A percentile compares a stretch with the other conserved stretches of the same genome.
Evolutionary conservation across 352 stramenopile genomes (phyloP).

Genomic region (Globisporangium mamillatum): DNA sequence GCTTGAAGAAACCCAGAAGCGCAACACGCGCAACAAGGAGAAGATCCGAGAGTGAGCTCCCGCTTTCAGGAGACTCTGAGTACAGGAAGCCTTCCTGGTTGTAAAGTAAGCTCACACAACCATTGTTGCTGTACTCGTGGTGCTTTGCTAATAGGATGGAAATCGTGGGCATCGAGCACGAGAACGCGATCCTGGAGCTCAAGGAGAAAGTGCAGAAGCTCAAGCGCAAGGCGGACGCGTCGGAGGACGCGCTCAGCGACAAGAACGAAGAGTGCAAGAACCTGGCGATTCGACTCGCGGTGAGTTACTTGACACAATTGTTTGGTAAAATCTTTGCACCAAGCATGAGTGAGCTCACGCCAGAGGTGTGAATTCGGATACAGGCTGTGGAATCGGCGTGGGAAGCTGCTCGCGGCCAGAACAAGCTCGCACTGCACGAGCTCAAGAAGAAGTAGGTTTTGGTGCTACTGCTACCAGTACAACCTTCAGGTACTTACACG

Average conservation of each 20-base stretch:
- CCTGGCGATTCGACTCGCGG: slow-evolving; percentile 53
- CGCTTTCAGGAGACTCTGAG: not conserved
- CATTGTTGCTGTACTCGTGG: not conserved
- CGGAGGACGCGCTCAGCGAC: slow-evolving; percentile 46
- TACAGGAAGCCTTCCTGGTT: not conserved
- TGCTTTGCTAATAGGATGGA: slow-evolving; percentile 39
- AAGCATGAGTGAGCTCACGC: not conserved
- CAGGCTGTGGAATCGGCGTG: slow-evolving; percentile 77
- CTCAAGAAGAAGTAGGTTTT: slow-evolving; percentile 70
- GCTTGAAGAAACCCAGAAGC: slow-evolving; percentile 68
- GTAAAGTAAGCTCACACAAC: not conserved
- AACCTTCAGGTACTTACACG: not conserved
- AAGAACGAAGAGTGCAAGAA: slow-evolving; percentile 76
- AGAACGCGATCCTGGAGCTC: slow-evolving; percentile 71
- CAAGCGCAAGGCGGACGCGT: slow-evolving; percentile 47
- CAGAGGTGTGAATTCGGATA: too few relatives aligned
- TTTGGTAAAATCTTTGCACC: too few relatives aligned
- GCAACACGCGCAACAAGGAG: slow-evolving; percentile 61
- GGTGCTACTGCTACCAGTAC: not conserved
- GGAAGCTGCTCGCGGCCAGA: slow-evolving; percentile 74
- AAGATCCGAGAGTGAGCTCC: slow-evolving; percentile 56
- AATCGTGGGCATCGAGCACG: slow-evolving; percentile 64
- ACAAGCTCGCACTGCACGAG: slow-evolving; percentile 71
- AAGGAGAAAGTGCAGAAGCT: slow-evolving; percentile 78
- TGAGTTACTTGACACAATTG: slow-evolving; percentile 18